These are phyloP conservation scores for Pyrenochaeta sp. DNA, from an alignment of 2,329 filamentous ascomycete species.

Conservation along the genomic window DNA sequence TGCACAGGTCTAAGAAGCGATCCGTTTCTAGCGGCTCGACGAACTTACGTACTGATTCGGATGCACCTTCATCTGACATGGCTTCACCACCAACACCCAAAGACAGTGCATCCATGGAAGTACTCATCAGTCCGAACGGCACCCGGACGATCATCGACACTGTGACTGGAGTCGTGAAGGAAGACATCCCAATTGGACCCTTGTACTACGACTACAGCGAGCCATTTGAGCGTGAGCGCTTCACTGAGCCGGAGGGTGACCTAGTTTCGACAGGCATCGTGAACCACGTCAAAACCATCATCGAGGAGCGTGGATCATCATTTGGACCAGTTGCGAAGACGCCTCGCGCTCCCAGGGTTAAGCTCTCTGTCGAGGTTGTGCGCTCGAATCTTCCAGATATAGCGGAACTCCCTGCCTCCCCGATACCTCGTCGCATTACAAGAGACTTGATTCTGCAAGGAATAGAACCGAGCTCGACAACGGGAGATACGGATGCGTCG, in stretches of 20 bases:
- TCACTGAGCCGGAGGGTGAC: slow-evolving; percentile 22
- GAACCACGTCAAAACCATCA: slow-evolving; percentile 53
- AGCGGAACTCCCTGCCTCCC: slow-evolving; percentile 43
- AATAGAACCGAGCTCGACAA: slow-evolving; percentile 40
- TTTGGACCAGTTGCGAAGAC: slow-evolving; percentile 15
- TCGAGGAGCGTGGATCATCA: slow-evolving; percentile 47
- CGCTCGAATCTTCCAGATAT: slow-evolving; percentile 16
- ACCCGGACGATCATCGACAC: slow-evolving; percentile 38
- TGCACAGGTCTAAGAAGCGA: slow-evolving; percentile 29
- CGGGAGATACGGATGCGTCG: slow-evolving; percentile 28
- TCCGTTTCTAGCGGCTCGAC: slow-evolving; percentile 44
- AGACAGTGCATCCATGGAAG: slow-evolving; percentile 48
- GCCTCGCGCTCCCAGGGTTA: slow-evolving; percentile 9
- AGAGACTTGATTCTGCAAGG: slow-evolving; percentile 41
- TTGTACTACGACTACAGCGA: slow-evolving; percentile 51
- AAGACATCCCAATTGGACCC: slow-evolving; percentile 19
- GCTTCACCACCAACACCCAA: slow-evolving; percentile 55
- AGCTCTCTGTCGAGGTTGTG: slow-evolving; percentile 13
- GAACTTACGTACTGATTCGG: slow-evolving; percentile 48
- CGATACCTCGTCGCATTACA: slow-evolving; percentile 43
- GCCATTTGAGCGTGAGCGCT: slow-evolving; percentile 42
- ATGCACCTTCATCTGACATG: slow-evolving; percentile 55
- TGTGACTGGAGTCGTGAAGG: slow-evolving; percentile 40
- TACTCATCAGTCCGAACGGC: slow-evolving; percentile 27
- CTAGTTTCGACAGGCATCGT: slow-evolving; percentile 50